phyloP scores from a whole-genome alignment of 306 rosid genomes.

The Ceratonia siliqua region DNA sequence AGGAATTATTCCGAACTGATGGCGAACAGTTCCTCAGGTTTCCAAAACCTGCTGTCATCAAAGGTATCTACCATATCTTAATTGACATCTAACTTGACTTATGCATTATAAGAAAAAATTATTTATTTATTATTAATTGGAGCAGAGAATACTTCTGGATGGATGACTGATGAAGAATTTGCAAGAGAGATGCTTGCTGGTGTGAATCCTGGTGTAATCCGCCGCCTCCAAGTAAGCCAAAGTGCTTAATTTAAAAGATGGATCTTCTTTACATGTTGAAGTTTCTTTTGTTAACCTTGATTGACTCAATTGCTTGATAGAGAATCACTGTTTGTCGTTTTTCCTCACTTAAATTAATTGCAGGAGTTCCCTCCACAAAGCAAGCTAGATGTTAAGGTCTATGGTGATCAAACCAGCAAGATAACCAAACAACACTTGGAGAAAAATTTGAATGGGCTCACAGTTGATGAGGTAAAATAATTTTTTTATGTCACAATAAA shows the following conservation, averaged over 20 bases:
- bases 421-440: constrained; percentile 53
- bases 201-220: constrained; percentile 55
- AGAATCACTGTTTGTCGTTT: background rate
- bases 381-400: constrained; percentile 54
- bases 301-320: background rate
- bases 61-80: constrained; percentile 37
- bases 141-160: constrained; percentile 46
- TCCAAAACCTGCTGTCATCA: constrained; percentile 57
- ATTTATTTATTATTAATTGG: constrained; percentile 12
- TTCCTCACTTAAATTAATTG: constrained; percentile 16
- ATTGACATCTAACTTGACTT: too few relatives aligned
- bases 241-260: background rate
- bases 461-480: constrained; percentile 53
- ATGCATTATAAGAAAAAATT: too few relatives aligned
- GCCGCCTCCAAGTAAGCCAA: constrained; percentile 36
- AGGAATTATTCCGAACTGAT: constrained; percentile 61
- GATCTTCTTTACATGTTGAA: background rate
- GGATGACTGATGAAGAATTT: constrained; percentile 84
- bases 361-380: constrained; percentile 75
- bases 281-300: background rate
- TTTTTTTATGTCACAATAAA: too few relatives aligned
- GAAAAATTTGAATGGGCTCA: constrained; percentile 54
- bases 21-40: constrained; percentile 58
- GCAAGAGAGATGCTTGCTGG: constrained; percentile 75
- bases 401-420: constrained; percentile 64